Evolutionary conservation across 306 rosid species (phyloP), one percentile per base, ranked within the genome.

Genomic region (Luffa acutangula): DNA sequence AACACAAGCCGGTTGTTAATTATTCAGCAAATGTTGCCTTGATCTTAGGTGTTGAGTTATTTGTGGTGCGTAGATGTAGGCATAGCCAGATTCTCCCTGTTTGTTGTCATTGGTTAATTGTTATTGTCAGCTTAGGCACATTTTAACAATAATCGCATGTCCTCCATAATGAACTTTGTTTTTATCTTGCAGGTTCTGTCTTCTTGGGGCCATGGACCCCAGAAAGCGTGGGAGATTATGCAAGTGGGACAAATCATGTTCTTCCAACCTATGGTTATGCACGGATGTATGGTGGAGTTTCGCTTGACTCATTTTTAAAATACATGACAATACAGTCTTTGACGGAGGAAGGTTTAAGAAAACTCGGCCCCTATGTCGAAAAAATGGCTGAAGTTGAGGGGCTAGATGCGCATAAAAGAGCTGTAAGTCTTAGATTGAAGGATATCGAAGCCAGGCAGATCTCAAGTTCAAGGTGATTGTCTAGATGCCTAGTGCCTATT

Each of bases 241-340:
- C 99, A 15, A 95, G 99, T 66, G 99, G 99, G 57, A 95, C 99
- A 25, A 95, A 93, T 86, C 99, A 95, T 36, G 99, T 95, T 86
- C 99, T 95, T 85, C 99, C 99, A 25, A 93, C 99, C 6, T 95
- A 95, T 41, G 99, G 97, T 17, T 95, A 95, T 88, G 97, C 99
- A 13, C 88, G 97, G 79, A 95, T 95, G 99, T 95, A 95, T 12
- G 82, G 97, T n/a, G 99, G 99, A 37, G 97, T 93, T 80, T 88
- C 99, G 14, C 81, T 95, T 78, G 99, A 95, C 90, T 93, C 97
- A 5, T 93, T 95, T 85, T 89, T 91, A 7, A 95, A 91, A 88
- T 95, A 91, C 90, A 95, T 95, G 84, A 95, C 97, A 0, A 87
- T 95, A 75, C 99, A 95, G 80, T 95, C 99, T 85, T 89, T 95